Evolutionary conservation across 2,329 filamentous ascomycete species (phyloP), one percentile per base, ranked within the genome.

Genomic region (Aspergillus clavatus): DNA sequence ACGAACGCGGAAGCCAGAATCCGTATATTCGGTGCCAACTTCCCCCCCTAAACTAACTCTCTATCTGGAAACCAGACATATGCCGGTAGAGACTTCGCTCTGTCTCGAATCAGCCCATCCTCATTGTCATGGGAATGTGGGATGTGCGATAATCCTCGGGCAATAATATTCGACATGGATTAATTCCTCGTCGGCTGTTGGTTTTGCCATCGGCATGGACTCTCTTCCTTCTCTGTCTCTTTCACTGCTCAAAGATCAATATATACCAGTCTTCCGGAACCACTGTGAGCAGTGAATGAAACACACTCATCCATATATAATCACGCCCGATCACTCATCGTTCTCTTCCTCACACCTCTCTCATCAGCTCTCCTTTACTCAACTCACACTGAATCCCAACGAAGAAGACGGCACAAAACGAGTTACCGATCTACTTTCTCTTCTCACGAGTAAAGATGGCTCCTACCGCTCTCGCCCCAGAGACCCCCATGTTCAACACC

Each of bases 401-500:
- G n/a, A 33, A 31, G n/a, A 31, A 31, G 28, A n/a, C 28, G 10
- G n/a, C 18, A 31, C 28, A 33, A 7, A 33, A 16, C 14, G 7
- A 10, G 11, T 21, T 21, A 14, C 19, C 11, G 14, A 35, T 18
- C 16, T 35, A 35, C 16, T 18, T 18, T 18, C 31, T 18, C 19
- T 11, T 35, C 28, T 21, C 19, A 22, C 35, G n/a, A 39, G 53
- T n/a, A n/a, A n/a, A n/a, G 52, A 64, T 64, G 61, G 60, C 60
- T 51, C 61, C 61, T 19, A 54, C 57, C 45, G 63, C 63, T 44
- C 47, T 63, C 36, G 50, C 52, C 16, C 47, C 56, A 11, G 48
- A 47, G 14, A 21, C 44, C 27, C 56, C 62, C 40, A 47, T 50
- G 39, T 56, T 59, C 46, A 68, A 73, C 62, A 69, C 59, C 24